Evolutionary conservation across 257 asterid genomes (phyloP).

Genomic region (Nicotiana undulata): DNA sequence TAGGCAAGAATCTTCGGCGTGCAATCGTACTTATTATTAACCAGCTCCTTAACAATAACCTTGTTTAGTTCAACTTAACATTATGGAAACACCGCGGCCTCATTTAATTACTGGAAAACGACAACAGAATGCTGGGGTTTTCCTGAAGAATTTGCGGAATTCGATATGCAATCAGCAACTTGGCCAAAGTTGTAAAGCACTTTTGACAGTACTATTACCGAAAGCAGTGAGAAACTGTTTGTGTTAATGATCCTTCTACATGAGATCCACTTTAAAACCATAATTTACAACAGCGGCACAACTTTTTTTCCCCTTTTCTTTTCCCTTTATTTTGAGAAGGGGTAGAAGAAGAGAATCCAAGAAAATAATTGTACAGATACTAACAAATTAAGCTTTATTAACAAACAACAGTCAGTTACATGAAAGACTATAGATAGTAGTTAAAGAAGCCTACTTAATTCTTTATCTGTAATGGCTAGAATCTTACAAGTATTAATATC

Average conservation of each 20-base stretch:
- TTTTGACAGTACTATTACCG: too few relatives aligned
- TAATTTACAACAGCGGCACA: not conserved
- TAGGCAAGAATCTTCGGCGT: not conserved
- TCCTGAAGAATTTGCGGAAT: too few relatives aligned
- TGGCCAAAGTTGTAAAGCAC: too few relatives aligned
- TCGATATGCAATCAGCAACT: too few relatives aligned
- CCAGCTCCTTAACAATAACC: too few relatives aligned
- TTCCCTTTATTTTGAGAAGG: not conserved
- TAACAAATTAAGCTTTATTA: slow-evolving; percentile 23
- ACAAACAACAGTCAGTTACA: slow-evolving; percentile 15
- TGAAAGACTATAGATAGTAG: slow-evolving; percentile 21
- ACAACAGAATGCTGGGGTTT: too few relatives aligned
- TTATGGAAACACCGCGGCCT: too few relatives aligned
- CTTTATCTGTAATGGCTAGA: slow-evolving; percentile 34
- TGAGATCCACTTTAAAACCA: not conserved
- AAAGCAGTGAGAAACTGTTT: too few relatives aligned
- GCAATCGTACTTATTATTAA: too few relatives aligned
- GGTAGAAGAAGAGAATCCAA: not conserved
- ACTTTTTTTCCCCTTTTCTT: not conserved
- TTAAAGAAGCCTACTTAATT: slow-evolving; percentile 25
- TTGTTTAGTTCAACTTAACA: too few relatives aligned
- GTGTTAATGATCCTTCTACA: not conserved
- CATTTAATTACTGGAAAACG: too few relatives aligned
- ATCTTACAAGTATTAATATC: slow-evolving; percentile 44
- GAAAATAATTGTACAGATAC: not conserved